Percentiles rank a stretch among this genome's conserved stretches.
Evolutionary conservation across 2,329 filamentous ascomycete species (phyloP).

Genomic region (Hypoxylon sp.): DNA sequence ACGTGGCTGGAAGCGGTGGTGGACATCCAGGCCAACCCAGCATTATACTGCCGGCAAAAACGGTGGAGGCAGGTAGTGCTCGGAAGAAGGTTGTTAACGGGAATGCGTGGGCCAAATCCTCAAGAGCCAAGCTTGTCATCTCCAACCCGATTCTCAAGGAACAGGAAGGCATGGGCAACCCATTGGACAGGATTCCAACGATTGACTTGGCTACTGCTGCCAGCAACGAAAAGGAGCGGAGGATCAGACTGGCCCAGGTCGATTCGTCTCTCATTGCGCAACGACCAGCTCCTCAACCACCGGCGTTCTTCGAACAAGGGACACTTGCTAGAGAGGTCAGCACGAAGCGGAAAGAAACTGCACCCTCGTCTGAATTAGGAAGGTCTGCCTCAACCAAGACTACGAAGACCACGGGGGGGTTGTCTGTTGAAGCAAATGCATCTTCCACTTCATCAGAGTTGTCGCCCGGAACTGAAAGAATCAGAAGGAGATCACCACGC

Average conservation of each 20-base stretch:
- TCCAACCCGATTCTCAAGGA: conserved; percentile 61
- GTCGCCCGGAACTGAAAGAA: conserved; percentile 62
- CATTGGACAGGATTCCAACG: conserved; percentile 52
- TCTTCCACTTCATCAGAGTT: conserved; percentile 61
- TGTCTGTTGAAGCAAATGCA: conserved; percentile 53
- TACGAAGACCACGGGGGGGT: conserved; percentile 37
- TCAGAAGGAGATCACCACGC: conserved; percentile 65
- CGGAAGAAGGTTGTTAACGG: conserved; percentile 39
- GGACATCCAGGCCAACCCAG: conserved; percentile 56
- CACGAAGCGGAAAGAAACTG: conserved; percentile 55
- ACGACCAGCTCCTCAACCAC: conserved; percentile 54
- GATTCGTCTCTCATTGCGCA: conserved; percentile 51
- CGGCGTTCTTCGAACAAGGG: conserved; percentile 48
- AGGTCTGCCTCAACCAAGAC: conserved; percentile 46
- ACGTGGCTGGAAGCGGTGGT: conserved; percentile 51
- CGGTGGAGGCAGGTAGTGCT: conserved; percentile 4
- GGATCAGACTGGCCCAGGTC: conserved; percentile 50
- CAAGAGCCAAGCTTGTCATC: conserved; percentile 59
- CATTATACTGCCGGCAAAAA: conserved; percentile 37
- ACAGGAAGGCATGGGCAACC: conserved; percentile 43
- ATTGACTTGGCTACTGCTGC: conserved; percentile 64
- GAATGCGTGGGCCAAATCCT: conserved; percentile 43
- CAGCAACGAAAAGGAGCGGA: conserved; percentile 59
- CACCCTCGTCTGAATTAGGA: conserved; percentile 42
- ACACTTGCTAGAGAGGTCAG: conserved; percentile 52